These are phyloP conservation scores for Apiotrichum mycotoxinovorans DNA, from an alignment of 1,284 basidiomycete species.

Conservation along the genomic window DNA sequence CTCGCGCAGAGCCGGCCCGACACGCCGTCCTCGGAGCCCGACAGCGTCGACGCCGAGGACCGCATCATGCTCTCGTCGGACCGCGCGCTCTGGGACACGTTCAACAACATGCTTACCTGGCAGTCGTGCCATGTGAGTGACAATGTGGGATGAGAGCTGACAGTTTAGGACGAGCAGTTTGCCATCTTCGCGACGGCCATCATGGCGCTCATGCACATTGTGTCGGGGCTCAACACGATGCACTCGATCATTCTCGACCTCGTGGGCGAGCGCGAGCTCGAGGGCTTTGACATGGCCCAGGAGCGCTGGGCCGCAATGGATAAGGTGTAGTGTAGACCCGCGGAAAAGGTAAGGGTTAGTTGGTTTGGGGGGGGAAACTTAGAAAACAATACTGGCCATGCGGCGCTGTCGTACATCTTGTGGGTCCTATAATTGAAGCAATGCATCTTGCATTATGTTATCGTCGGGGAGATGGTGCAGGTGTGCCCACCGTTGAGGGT, in stretches of 20 bases:
- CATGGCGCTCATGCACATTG: conserved; percentile 38
- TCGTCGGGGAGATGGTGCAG: too few relatives aligned
- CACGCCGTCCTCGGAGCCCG: not conserved
- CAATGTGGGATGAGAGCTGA: not conserved
- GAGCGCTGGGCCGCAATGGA: conserved; percentile 31
- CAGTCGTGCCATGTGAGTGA: conserved; percentile 23
- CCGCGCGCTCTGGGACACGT: not conserved
- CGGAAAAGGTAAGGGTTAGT: too few relatives aligned
- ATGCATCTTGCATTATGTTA: too few relatives aligned
- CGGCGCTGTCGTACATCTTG: too few relatives aligned
- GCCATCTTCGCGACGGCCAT: conserved; percentile 42
- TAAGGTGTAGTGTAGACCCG: too few relatives aligned
- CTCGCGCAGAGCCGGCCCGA: not conserved
- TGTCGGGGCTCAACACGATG: conserved; percentile 37
- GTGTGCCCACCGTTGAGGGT: too few relatives aligned
- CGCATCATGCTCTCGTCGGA: conserved; percentile 1
- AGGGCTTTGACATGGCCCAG: conserved; percentile 37
- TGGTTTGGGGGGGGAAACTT: too few relatives aligned
- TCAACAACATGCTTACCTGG: conserved; percentile 23
- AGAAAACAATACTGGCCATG: too few relatives aligned
- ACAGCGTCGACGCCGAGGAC: not conserved
- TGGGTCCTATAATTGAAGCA: too few relatives aligned
- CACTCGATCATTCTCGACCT: conserved; percentile 33
- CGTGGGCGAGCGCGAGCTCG: conserved; percentile 42
- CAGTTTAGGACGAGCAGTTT: conserved; percentile 41